Conservation (phyloP, 768 basidiomycete species). For the Xanthoconium stramineum region DNA sequence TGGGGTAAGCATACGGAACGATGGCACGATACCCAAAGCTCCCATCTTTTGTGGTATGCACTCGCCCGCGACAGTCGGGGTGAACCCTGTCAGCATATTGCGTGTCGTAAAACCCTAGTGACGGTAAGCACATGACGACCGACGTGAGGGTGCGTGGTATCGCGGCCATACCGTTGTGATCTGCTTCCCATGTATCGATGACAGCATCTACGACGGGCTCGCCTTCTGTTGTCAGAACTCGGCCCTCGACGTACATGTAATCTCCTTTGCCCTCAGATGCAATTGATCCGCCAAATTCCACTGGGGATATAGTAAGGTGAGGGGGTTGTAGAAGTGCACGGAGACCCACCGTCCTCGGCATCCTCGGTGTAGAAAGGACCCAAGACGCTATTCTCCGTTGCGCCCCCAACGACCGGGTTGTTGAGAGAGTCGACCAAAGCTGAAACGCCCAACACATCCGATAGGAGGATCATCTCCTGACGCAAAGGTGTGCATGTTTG, state of each 20-base stretch:
- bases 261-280: slow-evolving; percentile 87
- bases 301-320: slow-evolving; percentile 32
- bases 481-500: slow-evolving; percentile 68
- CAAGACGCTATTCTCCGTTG: slow-evolving; percentile 73
- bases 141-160: slow-evolving; percentile 24
- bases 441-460: slow-evolving; percentile 76
- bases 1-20: slow-evolving; percentile 66
- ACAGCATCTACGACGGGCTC: slow-evolving; percentile 60
- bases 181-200: slow-evolving; percentile 87
- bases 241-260: slow-evolving; percentile 78
- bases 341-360: slow-evolving; percentile 58
- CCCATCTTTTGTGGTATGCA: slow-evolving; percentile 59
- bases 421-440: slow-evolving; percentile 74
- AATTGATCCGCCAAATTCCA: slow-evolving; percentile 67
- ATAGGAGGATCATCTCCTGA: slow-evolving; percentile 84
- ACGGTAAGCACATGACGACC: neutral
- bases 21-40: slow-evolving; percentile 68
- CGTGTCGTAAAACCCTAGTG: slow-evolving; percentile 35
- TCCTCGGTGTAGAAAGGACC: slow-evolving; percentile 85
- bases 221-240: slow-evolving; percentile 55
- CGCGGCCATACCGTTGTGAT: slow-evolving; percentile 47
- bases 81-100: slow-evolving; percentile 53
- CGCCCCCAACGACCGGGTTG: slow-evolving; percentile 57
- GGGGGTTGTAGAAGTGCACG: neutral
- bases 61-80: slow-evolving; percentile 73